Evolutionary conservation across 306 rosid genomes (phyloP).

Genomic region (Mimosa bimucronata): DNA sequence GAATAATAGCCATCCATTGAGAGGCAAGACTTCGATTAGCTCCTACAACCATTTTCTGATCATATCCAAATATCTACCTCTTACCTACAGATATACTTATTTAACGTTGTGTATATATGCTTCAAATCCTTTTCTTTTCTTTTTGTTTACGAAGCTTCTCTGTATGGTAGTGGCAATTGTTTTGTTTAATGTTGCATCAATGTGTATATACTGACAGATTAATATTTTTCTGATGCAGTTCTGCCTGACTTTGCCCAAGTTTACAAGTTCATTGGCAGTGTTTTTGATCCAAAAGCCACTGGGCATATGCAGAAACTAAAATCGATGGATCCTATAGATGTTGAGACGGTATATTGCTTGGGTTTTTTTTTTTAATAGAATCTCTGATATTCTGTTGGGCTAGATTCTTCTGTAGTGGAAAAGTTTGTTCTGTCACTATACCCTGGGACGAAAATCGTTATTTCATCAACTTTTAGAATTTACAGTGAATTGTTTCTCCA

Average conservation of each 20-base stretch:
- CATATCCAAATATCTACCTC: background rate
- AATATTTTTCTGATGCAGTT: conserved; percentile 58
- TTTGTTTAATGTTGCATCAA: background rate
- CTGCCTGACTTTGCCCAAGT: conserved; percentile 91
- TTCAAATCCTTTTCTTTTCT: background rate
- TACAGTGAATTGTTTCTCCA: background rate
- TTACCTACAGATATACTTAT: background rate
- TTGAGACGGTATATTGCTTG: conserved; percentile 72
- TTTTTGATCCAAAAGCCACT: conserved; percentile 75
- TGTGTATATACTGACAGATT: conserved; percentile 25
- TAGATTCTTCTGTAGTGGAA: conserved; percentile 19
- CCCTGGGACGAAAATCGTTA: conserved; percentile 27
- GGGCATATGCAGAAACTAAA: conserved; percentile 84
- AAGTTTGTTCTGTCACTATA: conserved; percentile 9
- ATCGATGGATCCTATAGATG: conserved; percentile 90
- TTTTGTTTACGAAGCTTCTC: background rate
- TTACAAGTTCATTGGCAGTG: conserved; percentile 90
- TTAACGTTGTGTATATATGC: background rate
- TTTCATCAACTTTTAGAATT: background rate
- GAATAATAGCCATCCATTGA: conserved; percentile 55
- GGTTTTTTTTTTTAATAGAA: conserved; percentile 1
- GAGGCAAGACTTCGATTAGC: conserved; percentile 59
- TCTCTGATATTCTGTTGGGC: conserved; percentile 25
- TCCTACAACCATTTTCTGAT: background rate
- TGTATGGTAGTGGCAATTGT: background rate